Conservation (phyloP, 1,139 yeast species). For the Hansenula lynferdii region DNA sequence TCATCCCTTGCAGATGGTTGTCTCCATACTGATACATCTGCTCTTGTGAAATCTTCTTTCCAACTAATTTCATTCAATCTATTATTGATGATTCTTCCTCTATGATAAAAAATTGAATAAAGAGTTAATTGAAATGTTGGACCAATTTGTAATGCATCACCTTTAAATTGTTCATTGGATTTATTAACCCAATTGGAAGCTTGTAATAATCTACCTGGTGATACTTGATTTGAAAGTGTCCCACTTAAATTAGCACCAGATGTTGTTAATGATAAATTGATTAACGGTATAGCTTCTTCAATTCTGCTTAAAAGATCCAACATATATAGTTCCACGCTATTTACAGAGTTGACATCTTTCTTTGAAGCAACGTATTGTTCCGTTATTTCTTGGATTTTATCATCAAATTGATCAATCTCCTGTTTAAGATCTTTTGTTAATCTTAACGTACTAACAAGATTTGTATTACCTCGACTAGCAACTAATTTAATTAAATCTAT, state of each 20-base stretch:
- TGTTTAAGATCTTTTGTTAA: constrained; percentile 52
- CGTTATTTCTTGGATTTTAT: constrained; percentile 34
- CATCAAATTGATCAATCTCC: constrained; percentile 59
- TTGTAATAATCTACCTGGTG: constrained; percentile 64
- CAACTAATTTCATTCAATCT: constrained; percentile 47
- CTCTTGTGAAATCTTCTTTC: constrained; percentile 70
- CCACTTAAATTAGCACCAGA: constrained; percentile 63
- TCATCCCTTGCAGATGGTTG: constrained; percentile 11
- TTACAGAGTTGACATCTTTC: constrained; percentile 39
- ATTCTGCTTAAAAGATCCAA: constrained; percentile 44
- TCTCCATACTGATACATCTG: constrained; percentile 40
- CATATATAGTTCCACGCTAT: constrained; percentile 47
- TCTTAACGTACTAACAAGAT: constrained; percentile 51
- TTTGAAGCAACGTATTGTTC: constrained; percentile 19
- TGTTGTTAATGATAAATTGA: constrained; percentile 63
- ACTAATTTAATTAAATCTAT: constrained; percentile 66
- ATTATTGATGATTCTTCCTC: constrained; percentile 36
- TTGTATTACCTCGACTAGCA: constrained; percentile 70
- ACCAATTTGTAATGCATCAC: constrained; percentile 40
- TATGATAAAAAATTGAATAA: constrained; percentile 64
- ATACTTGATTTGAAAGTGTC: constrained; percentile 46
- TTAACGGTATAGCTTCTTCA: constrained; percentile 66
- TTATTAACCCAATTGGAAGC: constrained; percentile 48
- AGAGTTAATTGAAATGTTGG: constrained; percentile 56
- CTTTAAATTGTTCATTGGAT: constrained; percentile 32